Base-by-base conservation (phyloP, 345 rosid species). In the Durio zibethinus region DNA sequence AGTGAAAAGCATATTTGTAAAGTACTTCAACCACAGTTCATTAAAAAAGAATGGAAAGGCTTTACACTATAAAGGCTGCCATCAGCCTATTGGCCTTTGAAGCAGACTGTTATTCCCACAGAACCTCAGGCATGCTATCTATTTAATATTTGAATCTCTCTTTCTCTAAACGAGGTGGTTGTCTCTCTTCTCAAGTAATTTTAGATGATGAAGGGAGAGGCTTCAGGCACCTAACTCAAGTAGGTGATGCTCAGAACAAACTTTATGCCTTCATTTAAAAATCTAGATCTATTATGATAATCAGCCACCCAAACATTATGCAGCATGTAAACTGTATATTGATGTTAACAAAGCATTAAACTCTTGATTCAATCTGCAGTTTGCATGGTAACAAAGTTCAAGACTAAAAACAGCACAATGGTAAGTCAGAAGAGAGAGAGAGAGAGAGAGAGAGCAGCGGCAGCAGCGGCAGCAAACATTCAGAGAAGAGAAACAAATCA, bases 401-500 rank as follows among this genome's bases (percentile, higher is more conserved):
- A 36, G 61, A 73, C 4, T 73, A 23, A 57, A 40, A 38, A 73
- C 36, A 73, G 50, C 40, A 57, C 21, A 25, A 15, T 15, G n/a
- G 31, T 8, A 38, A 35, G 52, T 23, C 15, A 3, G 27, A n/a
- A 15, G 40, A 74, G 10, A 42, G 68, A 42, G 56, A 42, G 5
- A 36, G 38, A 36, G 38, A 36, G 38, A 36, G 38, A 36, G 38
- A 0, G 38, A 36, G 38, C 38, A 36, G 38, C 38, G n/a, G n/a
- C n/a, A n/a, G n/a, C n/a, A n/a, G n/a, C n/a, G 8, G 12, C 25
- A 16, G 54, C 33, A 31, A 1, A 38, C 0, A 38, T 5, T 38
- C 40, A 38, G 8, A 38, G 40, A 38, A 56, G 62, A 79, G 40
- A 52, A 61, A n/a, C 29, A 72, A 43, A 75, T 10, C 43, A 75